Base-by-base conservation (phyloP, 352 stramenopile genomes). In the Globisporangium emineosum region DNA sequence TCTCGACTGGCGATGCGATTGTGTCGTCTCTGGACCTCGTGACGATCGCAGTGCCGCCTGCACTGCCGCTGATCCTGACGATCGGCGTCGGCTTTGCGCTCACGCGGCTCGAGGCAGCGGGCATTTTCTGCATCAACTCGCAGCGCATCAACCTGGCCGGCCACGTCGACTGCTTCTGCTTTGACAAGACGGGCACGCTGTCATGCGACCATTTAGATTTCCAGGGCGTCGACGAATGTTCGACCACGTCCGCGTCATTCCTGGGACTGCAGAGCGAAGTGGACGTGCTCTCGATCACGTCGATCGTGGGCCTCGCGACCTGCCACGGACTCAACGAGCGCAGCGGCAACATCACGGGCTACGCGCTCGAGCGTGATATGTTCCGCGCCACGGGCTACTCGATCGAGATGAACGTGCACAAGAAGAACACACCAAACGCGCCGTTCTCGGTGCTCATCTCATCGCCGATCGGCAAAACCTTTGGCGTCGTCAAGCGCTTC, bases 131-230 rank as follows among this genome's bases (percentile, higher is more conserved):
- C 64, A 86, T 93, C 42, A 78, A 93, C 64, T 72, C 84, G 15
- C 73, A 89, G 55, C 78, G 83, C 2, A 77, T 93, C 66, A 91
- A 91, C 63, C 64, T 91, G 25, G 75, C 77, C 0, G 85, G 85
- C 0, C 83, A 93, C 51, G 59, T 93, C 5, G 71, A 90, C 47
- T 89, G 76, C 51, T 92, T 92, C 40, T 92, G 83, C 65, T 94
- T 94, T 47, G 85, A 94, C 68, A 94, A 94, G 74, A 94, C 85
- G 6, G 85, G 85, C 1, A 94, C 85, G 10, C 65, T 94, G 6
- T 90, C 85, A 9, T 87, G 72, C 40, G 85, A 92, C 21, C 78
- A 87, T 47, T 57, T 94, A 21, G 75, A 90, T 47, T 91, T 91
- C 58, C 76, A 88, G 30, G 83, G 83, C 19, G 78, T 92, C 0